Conservation (phyloP, 805 yeast species). For the Candida loeiensis region DNA sequence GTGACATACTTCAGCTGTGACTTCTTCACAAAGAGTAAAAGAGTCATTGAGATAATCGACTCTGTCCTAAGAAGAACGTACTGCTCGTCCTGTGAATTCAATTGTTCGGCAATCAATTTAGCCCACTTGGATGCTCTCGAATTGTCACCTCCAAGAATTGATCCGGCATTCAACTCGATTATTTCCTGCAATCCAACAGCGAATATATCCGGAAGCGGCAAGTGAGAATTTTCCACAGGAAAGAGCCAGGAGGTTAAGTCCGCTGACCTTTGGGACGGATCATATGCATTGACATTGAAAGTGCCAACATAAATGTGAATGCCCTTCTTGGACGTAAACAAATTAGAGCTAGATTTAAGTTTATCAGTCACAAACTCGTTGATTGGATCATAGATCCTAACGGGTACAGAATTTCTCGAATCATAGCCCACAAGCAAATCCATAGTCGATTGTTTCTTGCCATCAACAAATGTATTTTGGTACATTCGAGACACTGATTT, state of each 20-base stretch:
- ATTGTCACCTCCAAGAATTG: slow-evolving; percentile 82
- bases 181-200: slow-evolving; percentile 94
- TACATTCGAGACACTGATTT: slow-evolving; percentile 93
- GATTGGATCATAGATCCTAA: slow-evolving; percentile 80
- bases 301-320: slow-evolving; percentile 78
- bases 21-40: slow-evolving; percentile 60
- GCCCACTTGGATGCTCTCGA: slow-evolving; percentile 81
- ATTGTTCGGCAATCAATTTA: slow-evolving; percentile 53
- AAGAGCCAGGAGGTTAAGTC: slow-evolving; percentile 80
- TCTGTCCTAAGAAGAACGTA: slow-evolving; percentile 71
- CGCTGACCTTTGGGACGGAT: slow-evolving; percentile 38
- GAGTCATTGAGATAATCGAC: slow-evolving; percentile 65
- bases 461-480: slow-evolving; percentile 93
- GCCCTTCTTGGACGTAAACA: slow-evolving; percentile 58
- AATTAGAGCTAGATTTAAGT: slow-evolving; percentile 44
- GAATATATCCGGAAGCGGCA: slow-evolving; percentile 66
- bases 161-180: slow-evolving; percentile 88
- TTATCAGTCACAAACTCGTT: slow-evolving; percentile 76
- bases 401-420: slow-evolving; percentile 61
- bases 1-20: slow-evolving; percentile 52
- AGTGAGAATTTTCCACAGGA: slow-evolving; percentile 50
- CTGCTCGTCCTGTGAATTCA: slow-evolving; percentile 46
- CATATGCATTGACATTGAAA: slow-evolving; percentile 78
- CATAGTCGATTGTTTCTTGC: slow-evolving; percentile 82
- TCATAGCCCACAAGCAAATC: slow-evolving; percentile 82